phyloP scores from a whole-genome alignment of 192 early-diverging fungal species.

The Backusella liffmaniae region DNA sequence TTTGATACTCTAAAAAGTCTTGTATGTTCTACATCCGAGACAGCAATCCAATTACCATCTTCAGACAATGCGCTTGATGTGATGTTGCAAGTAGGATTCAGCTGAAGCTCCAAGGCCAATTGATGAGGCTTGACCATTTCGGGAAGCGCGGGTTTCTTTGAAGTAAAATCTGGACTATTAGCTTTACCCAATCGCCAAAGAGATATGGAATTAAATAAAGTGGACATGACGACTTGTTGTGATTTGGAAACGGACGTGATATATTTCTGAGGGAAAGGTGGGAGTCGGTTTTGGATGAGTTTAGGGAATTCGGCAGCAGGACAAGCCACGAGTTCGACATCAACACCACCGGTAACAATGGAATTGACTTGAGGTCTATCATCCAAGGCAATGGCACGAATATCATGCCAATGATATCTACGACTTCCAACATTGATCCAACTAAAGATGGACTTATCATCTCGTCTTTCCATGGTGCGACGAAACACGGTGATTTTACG shows the following conservation, averaged over 20 bases:
- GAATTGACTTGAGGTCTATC: conserved; percentile 65
- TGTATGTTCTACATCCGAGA: conserved; percentile 71
- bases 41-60: conserved; percentile 81
- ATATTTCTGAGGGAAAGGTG: conserved; percentile 62
- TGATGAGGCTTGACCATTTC: conserved; percentile 63
- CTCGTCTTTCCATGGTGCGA: conserved; percentile 44
- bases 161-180: conserved; percentile 1
- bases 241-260: conserved; percentile 60
- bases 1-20: conserved; percentile 61
- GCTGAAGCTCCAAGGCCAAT: conserved; percentile 73
- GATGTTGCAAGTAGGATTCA: conserved; percentile 70
- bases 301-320: conserved; percentile 59
- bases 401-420: conserved; percentile 94
- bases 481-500: conserved; percentile 78
- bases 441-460: conserved; percentile 33
- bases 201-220: conserved; percentile 67
- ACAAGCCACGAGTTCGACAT: conserved; percentile 69
- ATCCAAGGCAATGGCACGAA: conserved; percentile 80
- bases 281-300: conserved; percentile 58
- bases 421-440: conserved; percentile 87
- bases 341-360: conserved; percentile 84
- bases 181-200: conserved; percentile 82
- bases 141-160: conserved; percentile 30
- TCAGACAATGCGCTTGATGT: conserved; percentile 73
- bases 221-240: conserved; percentile 59